A percentile compares a stretch with the other conserved stretches of the same genome.
phyloP scores from a whole-genome alignment of 2,329 filamentous ascomycete genomes.

The Microcyclospora tardicrescens region DNA sequence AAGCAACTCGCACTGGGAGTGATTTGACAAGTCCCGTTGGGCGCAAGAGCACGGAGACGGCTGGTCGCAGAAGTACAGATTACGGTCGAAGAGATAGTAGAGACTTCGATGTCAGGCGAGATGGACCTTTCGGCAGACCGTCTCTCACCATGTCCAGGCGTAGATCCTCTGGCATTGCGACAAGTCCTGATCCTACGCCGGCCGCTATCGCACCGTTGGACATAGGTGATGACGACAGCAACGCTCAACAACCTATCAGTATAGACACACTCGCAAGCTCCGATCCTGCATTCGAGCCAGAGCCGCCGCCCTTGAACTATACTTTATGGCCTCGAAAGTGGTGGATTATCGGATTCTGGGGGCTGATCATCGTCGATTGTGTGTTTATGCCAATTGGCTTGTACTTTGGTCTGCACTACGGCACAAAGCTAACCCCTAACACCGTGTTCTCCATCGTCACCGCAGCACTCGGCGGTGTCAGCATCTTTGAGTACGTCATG shows the following conservation, averaged over 20 bases:
- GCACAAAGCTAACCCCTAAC: conserved; percentile 36
- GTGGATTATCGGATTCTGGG: conserved; percentile 47
- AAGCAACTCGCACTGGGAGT: no score
- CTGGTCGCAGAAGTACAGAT: conserved; percentile 1
- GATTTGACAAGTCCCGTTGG: not conserved
- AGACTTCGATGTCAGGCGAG: conserved; percentile 19
- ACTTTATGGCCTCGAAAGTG: conserved; percentile 41
- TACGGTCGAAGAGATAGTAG: conserved; percentile 9
- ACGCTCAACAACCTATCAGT: no score
- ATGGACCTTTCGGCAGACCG: conserved; percentile 21
- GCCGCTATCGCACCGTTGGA: no score
- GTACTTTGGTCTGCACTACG: conserved; percentile 50
- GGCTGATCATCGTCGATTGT: conserved; percentile 45
- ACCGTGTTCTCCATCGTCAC: conserved; percentile 43
- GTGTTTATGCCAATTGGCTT: conserved; percentile 45
- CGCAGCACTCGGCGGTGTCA: conserved; percentile 38
- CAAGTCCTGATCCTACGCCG: no score
- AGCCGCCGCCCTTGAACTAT: conserved; percentile 43
- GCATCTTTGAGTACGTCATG: conserved; percentile 42
- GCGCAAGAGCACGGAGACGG: conserved; percentile 12
- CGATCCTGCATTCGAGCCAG: conserved; percentile 18
- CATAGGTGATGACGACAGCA: no score
- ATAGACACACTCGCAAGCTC: not conserved
- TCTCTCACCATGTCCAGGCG: conserved; percentile 20
- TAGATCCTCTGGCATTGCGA: conserved; percentile 9